Percentiles rank a stretch among this genome's conserved stretches.
These are phyloP conservation scores for Cordyceps tenuipes DNA, from an alignment of 2,329 filamentous ascomycete genomes.

Conservation along the genomic window DNA sequence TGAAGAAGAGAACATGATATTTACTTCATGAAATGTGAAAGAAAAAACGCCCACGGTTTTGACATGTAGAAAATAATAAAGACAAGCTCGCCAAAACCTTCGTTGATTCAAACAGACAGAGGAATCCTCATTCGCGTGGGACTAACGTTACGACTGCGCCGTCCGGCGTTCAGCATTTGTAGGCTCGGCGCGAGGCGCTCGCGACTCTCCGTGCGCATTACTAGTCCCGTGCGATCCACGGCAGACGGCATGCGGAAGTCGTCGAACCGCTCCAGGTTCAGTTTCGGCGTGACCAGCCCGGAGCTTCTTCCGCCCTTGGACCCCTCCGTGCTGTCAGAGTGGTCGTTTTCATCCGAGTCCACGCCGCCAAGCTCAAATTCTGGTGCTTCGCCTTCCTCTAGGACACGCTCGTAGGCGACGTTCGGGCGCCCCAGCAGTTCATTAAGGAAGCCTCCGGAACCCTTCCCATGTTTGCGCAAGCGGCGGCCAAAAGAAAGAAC, in stretches of 20 bases:
- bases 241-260: conserved; percentile 33
- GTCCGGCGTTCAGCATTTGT: conserved; percentile 46
- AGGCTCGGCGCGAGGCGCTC: conserved; percentile 60
- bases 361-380: conserved; percentile 72
- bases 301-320: conserved; percentile 51
- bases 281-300: conserved; percentile 59
- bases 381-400: conserved; percentile 67
- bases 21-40: background rate
- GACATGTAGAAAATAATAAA: background rate
- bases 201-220: conserved; percentile 75
- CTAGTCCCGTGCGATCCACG: conserved; percentile 62
- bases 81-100: background rate
- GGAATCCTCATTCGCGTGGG: conserved; percentile 53
- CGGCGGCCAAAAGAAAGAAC: conserved; percentile 22
- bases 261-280: conserved; percentile 46
- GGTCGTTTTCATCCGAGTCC: conserved; percentile 55
- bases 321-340: conserved; percentile 53
- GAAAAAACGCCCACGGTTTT: conserved; percentile 2
- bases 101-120: conserved; percentile 26
- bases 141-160: conserved; percentile 49
- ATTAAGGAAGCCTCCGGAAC: conserved; percentile 39
- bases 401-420: conserved; percentile 68
- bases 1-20: background rate
- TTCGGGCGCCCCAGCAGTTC: conserved; percentile 57
- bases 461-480: conserved; percentile 35